Evolutionary conservation across 2,329 filamentous ascomycete species (phyloP).

Genomic region (Orbilia blumenaviensis): DNA sequence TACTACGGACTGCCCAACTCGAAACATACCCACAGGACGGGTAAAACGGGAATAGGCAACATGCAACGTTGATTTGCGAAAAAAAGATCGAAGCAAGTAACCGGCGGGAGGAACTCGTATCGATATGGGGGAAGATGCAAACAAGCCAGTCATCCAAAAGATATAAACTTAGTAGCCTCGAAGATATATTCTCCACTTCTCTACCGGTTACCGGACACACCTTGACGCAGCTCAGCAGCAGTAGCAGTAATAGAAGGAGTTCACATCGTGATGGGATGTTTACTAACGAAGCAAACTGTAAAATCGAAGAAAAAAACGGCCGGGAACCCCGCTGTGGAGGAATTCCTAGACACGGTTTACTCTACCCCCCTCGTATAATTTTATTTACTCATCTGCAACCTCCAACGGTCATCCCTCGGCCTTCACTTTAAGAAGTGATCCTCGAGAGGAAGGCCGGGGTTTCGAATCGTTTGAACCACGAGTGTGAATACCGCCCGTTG

Average conservation of each 20-base stretch:
- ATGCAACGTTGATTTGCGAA: slow-evolving; percentile 16
- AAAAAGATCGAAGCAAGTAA: not conserved
- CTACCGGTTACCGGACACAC: too few species aligned
- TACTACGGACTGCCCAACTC: too few species aligned
- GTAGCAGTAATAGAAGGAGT: not conserved
- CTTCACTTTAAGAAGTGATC: slow-evolving; percentile 14
- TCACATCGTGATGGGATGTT: not conserved
- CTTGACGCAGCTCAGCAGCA: too few species aligned
- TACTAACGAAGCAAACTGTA: not conserved
- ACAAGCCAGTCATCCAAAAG: not conserved
- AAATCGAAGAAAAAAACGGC: not conserved
- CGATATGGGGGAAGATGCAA: not conserved
- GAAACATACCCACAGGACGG: slow-evolving; percentile 9
- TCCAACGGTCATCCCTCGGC: not conserved
- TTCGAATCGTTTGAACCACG: not conserved
- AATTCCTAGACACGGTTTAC: slow-evolving; percentile 4
- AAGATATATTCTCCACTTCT: not conserved
- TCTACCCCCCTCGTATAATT: not conserved
- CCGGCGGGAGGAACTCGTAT: slow-evolving; percentile 23
- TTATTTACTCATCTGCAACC: slow-evolving; percentile 1
- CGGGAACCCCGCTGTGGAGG: slow-evolving; percentile 14
- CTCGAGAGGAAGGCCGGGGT: too few species aligned
- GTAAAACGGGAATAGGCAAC: slow-evolving; percentile 39
- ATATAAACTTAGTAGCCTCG: slow-evolving; percentile 5
- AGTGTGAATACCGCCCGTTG: not conserved